These are phyloP conservation scores for Citrullus mucosospermus DNA, from an alignment of 306 rosid genomes.

Conservation along the genomic window DNA sequence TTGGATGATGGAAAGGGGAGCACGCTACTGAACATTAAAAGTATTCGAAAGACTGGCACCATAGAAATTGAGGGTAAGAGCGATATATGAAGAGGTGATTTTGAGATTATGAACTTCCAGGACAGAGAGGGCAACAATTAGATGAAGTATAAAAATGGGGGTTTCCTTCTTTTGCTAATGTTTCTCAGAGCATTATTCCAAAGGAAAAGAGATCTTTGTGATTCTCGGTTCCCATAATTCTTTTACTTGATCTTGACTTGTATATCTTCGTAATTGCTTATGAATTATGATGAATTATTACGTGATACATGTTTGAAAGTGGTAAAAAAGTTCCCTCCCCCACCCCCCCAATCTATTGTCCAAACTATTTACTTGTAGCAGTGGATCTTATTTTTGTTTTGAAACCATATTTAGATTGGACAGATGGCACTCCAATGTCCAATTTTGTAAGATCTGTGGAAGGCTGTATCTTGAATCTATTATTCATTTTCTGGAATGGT, in stretches of 20 bases:
- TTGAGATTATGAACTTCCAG: not conserved
- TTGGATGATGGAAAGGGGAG: not conserved
- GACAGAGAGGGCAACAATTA: not conserved
- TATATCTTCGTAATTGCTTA: not conserved
- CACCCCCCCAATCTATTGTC: not conserved
- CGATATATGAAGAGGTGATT: not conserved
- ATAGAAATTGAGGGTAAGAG: not conserved
- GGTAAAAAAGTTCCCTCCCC: not conserved
- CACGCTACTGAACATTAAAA: not conserved
- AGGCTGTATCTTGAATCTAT: slow-evolving; percentile 3
- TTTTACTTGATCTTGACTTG: not conserved
- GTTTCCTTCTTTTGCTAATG: not conserved
- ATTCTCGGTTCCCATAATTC: not conserved
- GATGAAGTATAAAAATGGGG: not conserved
- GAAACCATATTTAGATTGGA: not conserved
- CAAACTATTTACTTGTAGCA: not conserved
- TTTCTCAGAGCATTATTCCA: not conserved
- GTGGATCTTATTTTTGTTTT: slow-evolving; percentile 2
- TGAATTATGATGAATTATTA: not conserved
- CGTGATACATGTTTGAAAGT: not conserved
- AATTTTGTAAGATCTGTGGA: slow-evolving; percentile 1
- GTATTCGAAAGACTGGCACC: not conserved
- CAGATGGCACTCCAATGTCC: slow-evolving; percentile 6
- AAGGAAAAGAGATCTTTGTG: not conserved
- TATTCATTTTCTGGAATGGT: not conserved